Evolutionary conservation across 2,329 filamentous ascomycete genomes (phyloP).

Genomic region (Aspergillus nomiae): DNA sequence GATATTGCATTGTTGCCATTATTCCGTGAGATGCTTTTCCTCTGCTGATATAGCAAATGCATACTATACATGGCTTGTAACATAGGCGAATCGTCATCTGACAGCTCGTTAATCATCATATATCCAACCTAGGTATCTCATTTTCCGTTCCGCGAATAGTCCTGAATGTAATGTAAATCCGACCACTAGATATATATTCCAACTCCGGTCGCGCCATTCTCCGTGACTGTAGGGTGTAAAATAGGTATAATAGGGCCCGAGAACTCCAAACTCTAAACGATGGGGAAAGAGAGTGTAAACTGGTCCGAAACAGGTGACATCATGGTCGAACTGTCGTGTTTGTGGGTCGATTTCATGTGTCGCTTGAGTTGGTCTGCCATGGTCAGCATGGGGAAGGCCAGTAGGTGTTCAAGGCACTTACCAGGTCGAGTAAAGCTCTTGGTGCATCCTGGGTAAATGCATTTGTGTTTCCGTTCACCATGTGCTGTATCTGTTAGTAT

Average conservation of each 20-base stretch:
- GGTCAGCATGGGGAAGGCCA: conserved; percentile 5
- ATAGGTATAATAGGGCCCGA: not conserved
- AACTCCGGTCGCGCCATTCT: conserved; percentile 6
- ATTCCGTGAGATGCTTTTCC: not conserved
- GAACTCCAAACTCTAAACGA: conserved; percentile 8
- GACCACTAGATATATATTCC: not conserved
- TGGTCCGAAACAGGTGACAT: conserved; percentile 28
- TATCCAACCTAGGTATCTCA: conserved; percentile 6
- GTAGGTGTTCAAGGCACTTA: conserved; percentile 21
- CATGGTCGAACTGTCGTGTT: conserved; percentile 24
- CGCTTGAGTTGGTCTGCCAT: conserved; percentile 44
- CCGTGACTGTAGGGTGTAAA: not conserved
- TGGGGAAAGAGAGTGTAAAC: conserved; percentile 22
- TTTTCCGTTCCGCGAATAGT: not conserved
- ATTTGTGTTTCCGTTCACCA: conserved; percentile 46
- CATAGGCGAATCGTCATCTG: not conserved
- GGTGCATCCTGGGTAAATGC: conserved; percentile 39
- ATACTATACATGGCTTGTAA: conserved; percentile 8
- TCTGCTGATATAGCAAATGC: not conserved
- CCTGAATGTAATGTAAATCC: not conserved
- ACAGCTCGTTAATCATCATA: conserved; percentile 9
- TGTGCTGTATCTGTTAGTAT: conserved; percentile 32
- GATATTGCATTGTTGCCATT: not conserved
- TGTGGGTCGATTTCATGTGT: conserved; percentile 42
- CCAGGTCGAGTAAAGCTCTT: conserved; percentile 49